phyloP scores from a whole-genome alignment of 2,329 filamentous ascomycete species.

The Phaeosphaeria sp. region DNA sequence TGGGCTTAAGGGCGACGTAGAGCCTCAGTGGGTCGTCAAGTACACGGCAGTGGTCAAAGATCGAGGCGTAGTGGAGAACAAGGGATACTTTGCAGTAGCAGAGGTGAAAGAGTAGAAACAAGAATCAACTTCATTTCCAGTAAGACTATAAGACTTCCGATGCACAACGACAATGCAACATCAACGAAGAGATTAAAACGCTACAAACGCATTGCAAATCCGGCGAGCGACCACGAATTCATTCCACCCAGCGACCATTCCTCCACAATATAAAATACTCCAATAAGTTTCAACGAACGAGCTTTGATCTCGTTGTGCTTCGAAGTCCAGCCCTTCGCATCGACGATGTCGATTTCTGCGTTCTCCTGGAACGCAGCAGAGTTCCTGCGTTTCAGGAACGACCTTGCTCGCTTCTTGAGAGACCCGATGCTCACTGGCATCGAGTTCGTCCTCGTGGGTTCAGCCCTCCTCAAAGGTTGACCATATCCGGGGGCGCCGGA shows the following conservation, averaged over 20 bases:
- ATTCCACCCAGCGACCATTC: not conserved
- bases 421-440: not conserved
- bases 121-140: not conserved
- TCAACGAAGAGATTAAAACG: not conserved
- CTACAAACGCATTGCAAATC: not conserved
- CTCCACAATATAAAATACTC: not conserved
- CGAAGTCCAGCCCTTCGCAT: not conserved
- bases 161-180: not conserved
- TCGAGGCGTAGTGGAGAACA: constrained; percentile 95
- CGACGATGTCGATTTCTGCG: not conserved
- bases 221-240: too few species aligned
- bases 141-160: too few species aligned
- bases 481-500: not conserved
- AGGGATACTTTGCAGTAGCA: constrained; percentile 93
- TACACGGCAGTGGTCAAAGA: constrained; percentile 96
- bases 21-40: constrained; percentile 93
- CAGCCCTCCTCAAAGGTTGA: not conserved
- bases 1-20: constrained; percentile 77
- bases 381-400: not conserved
- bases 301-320: not conserved
- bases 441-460: not conserved
- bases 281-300: not conserved
- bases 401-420: not conserved
- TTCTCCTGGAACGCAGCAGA: not conserved
- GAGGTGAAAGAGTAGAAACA: constrained; percentile 59